Evolutionary conservation across 2,329 filamentous ascomycete species (phyloP), one percentile per base, ranked within the genome.

Genomic region (Aspergillus sp.): DNA sequence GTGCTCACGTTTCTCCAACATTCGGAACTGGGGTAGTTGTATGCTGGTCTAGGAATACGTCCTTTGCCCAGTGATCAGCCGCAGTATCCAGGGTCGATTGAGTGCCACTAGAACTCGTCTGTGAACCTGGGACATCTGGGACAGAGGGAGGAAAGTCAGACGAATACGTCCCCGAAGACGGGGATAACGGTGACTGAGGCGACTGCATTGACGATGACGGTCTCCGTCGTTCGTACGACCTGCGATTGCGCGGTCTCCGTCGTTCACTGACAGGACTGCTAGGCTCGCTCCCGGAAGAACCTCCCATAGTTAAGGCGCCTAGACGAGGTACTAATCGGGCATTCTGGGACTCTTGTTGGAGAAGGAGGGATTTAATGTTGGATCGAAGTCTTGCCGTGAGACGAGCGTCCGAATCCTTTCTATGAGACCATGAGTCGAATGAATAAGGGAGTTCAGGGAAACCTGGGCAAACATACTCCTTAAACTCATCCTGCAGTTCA

Each of bases 401-500:
- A 7, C 51, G 48, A 5, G 48, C 33, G 41, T 68, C 62, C 27
- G 58, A 51, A n/a, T 47, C 42, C 37, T 60, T 59, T 47, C 66
- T 69, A 45, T 41, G 33, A 17, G 20, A 42, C 47, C 23, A 49
- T 48, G 55, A 53, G 44, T 49, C 48, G 35, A 33, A 27, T 25
- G 44, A 39, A n/a, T 39, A 32, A 27, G 22, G 37, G 44, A 41
- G 33, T 32, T 37, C 13, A 13, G 22, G 15, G 10, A 10, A 15
- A 43, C 2, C n/a, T 10, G 7, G 17, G 20, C 19, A 32, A 37
- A 53, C 70, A 58, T 67, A 79, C 77, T 70, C 71, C 62, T 67
- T 71, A 49, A 78, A 54, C 44, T 70, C 60, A 52, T 72, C 67
- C 61, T 63, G 52, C 55, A 77, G 56, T 45, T 69, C 69, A 43